Evolutionary conservation across 805 yeast genomes (phyloP), one percentile per base, ranked within the genome.

Genomic region (Pichia deserticola): DNA sequence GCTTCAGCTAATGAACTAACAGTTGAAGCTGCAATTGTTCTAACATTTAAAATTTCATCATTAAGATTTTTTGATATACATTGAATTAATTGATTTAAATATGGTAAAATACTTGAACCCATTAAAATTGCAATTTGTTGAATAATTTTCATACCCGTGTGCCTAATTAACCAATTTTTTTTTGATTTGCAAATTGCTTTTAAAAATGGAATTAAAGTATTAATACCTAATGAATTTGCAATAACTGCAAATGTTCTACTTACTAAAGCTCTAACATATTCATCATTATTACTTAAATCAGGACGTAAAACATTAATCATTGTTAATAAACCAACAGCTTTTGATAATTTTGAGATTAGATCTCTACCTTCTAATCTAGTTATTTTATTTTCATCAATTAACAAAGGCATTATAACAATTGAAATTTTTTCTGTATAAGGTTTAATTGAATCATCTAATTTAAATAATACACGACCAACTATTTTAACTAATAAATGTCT

Each of bases 201-300:
- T 36, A 92, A 63, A 61, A 92, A 92, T 0, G 97, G 97, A 11
- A 93, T 60, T 42, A 88, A 63, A 6, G 78, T 67, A 1, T 77
- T 81, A 7, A 89, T 70, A 0, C 97, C 97, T 36, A 90, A 63
- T 0, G 96, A 78, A 43, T 80, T 78, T 0, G 95, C 89, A 2
- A 86, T 89, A 5, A 89, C 85, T 0, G 97, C 97, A 63, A 90
- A 73, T 1, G 89, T 79, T 49, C 92, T 71, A 0, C 97, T 78
- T 0, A 95, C 83, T 0, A 81, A 72, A 57, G 84, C 84, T 47
- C 97, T 71, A 8, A 86, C 82, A 57, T 81, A 82, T 57, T 89
- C 97, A 60, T 90, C 97, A 9, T 75, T 75, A 57, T 85, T 81
- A 56, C 86, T 95, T 41, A 93, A 76, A 63, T 89, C 95, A 0